A percentile compares a stretch with the other conserved stretches of the same genome.
These are phyloP conservation scores for Oxyria digyna DNA, from an alignment of 148 eudicot genomes.

Conservation along the genomic window DNA sequence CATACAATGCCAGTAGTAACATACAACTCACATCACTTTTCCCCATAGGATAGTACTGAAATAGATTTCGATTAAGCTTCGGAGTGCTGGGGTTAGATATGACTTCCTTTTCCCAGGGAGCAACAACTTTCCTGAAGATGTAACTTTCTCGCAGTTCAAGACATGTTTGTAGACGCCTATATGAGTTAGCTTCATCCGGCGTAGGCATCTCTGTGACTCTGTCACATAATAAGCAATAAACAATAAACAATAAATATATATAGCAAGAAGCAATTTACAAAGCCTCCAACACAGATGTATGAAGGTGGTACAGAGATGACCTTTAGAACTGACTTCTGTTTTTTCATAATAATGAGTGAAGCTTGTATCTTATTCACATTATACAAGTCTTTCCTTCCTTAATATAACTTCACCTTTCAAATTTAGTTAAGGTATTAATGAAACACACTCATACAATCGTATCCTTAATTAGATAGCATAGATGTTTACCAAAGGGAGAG, in stretches of 20 bases:
- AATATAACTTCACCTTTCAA: too few relatives aligned
- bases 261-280: background rate
- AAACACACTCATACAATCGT: too few relatives aligned
- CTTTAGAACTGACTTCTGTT: background rate
- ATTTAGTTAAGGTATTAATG: too few relatives aligned
- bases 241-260: background rate
- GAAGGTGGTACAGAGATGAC: background rate
- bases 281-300: background rate
- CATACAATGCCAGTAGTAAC: too few relatives aligned
- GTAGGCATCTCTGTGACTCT: constrained; percentile 60
- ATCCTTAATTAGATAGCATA: too few relatives aligned
- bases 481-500: constrained; percentile 78
- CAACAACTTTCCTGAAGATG: constrained; percentile 74
- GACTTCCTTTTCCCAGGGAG: constrained; percentile 93
- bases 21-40: constrained; percentile 81
- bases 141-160: constrained; percentile 81
- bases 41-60: constrained; percentile 47
- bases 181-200: constrained; percentile 78
- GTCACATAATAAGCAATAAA: constrained; percentile 1
- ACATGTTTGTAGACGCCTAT: constrained; percentile 68
- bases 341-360: too few relatives aligned
- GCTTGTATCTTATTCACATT: too few relatives aligned
- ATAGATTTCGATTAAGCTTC: constrained; percentile 79
- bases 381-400: too few relatives aligned
- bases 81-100: constrained; percentile 92